Base-by-base conservation (phyloP, 345 rosid species). In the Odontarrhena argentea region DNA sequence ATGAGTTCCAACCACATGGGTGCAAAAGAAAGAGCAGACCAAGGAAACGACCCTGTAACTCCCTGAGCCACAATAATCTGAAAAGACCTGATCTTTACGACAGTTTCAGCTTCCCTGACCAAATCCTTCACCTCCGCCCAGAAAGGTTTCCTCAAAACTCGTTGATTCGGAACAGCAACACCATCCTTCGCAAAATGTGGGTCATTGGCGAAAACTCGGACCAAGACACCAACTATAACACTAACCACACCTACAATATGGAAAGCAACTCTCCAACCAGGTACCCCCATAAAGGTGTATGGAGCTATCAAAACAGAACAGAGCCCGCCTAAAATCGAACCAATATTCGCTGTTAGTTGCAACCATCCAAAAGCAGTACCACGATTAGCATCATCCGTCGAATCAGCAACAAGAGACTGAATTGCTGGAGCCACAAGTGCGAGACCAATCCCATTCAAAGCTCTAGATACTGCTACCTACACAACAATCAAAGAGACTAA, bases 321-420 rank as follows among this genome's bases (percentile, higher is more conserved):
- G 11, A 87, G 85, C 24, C 97, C 96, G 3, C 96, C 98, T 32
- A 87, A n/a, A 11, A 87, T 67, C 3, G 97, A 83, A 64, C 97
- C 98, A 0, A 85, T 0, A 68, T 92, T 89, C 60, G 87, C 84
- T n/a, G 93, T 86, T 30, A 92, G 60, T 11, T 86, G 93, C 12
- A 92, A 75, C 93, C 97, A 92, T 70, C 97, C 93, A 73, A 92
- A 92, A 63, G 98, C 98, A 47, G 51, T 52, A 32, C 97, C 97
- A 38, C 97, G 88, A 59, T 86, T 87, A 52, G 79, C 73, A 40
- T 85, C 85, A 54, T 85, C 86, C 0, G 96, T 89, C 1, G 89
- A 89, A 70, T 92, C 97, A 55, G 97, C 96, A 49, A 93, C 95
- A 13, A 92, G 92, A 9, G 98, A 93, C 60, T 83, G 92, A 45